Conservation (phyloP, 2,329 filamentous ascomycete genomes). For the Epicoccum nigrum region DNA sequence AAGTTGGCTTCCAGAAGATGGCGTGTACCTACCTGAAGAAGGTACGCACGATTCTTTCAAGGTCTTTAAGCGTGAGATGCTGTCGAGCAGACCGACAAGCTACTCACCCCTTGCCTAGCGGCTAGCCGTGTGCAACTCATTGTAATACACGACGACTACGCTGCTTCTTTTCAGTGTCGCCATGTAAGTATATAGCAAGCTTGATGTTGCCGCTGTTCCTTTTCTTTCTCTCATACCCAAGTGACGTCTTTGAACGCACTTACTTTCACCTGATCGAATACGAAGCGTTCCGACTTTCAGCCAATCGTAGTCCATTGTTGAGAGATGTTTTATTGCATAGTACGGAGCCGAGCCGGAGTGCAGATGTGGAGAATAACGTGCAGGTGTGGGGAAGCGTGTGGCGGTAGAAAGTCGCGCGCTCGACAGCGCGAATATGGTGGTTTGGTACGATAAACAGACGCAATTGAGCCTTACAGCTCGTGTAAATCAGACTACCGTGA, state of each 20-base stretch:
- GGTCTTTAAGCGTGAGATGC: constrained; percentile 19
- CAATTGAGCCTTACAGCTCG: constrained; percentile 5
- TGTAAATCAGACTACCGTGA: constrained; percentile 5
- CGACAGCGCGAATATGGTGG: constrained; percentile 1
- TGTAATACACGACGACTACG: too few relatives aligned
- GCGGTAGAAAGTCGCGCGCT: background rate
- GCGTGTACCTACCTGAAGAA: constrained; percentile 30
- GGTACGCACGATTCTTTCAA: constrained; percentile 26
- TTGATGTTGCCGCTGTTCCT: background rate
- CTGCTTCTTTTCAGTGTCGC: background rate
- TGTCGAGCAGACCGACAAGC: constrained; percentile 26
- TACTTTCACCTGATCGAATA: constrained; percentile 7
- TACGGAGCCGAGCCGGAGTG: background rate
- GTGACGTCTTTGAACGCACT: constrained; percentile 15
- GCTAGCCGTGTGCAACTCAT: too few relatives aligned
- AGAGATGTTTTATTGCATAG: background rate
- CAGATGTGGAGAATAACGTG: background rate
- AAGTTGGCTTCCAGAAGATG: constrained; percentile 35
- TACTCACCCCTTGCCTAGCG: constrained; percentile 29
- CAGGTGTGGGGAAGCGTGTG: constrained; percentile 10
- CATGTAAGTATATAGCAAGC: too few relatives aligned
- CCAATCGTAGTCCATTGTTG: constrained; percentile 18
- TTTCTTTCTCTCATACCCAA: background rate
- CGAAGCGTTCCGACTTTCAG: constrained; percentile 21
- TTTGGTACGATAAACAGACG: background rate